phyloP scores from a whole-genome alignment of 805 yeast genomes.

The Suhomyces faveliae region DNA sequence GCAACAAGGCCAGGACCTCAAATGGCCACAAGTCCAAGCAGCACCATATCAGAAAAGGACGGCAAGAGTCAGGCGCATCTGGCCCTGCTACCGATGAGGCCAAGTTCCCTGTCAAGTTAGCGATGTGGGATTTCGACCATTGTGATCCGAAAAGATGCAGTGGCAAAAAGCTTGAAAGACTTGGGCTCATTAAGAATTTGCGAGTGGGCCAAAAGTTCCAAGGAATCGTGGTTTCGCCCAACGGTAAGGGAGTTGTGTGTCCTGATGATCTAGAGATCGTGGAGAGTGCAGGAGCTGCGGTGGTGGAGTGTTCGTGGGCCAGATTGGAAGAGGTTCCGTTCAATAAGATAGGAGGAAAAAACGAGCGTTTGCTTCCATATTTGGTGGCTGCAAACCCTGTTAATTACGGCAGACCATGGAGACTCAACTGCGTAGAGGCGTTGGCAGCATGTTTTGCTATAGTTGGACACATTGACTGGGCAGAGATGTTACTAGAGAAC shows the following conservation, averaged over 20 bases:
- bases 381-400: conserved; percentile 96
- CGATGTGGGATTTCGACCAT: conserved; percentile 99
- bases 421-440: conserved; percentile 94
- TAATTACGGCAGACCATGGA: conserved; percentile 95
- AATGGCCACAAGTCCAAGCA: conserved; percentile 59
- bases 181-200: conserved; percentile 76
- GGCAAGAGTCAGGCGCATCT: conserved; percentile 29
- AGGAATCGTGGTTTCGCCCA: conserved; percentile 91
- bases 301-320: conserved; percentile 99
- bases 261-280: conserved; percentile 81
- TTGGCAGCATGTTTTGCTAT: conserved; percentile 95
- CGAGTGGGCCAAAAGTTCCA: conserved; percentile 91
- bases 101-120: conserved; percentile 77
- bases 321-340: conserved; percentile 96
- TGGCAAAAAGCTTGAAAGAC: conserved; percentile 87
- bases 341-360: conserved; percentile 82
- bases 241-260: conserved; percentile 85
- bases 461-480: conserved; percentile 90
- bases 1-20: conserved; percentile 39
- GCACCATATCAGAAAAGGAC: conserved; percentile 43
- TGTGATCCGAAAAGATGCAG: conserved; percentile 98
- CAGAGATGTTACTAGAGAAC: conserved; percentile 66
- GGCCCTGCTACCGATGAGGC: conserved; percentile 18
- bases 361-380: conserved; percentile 86
- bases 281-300: conserved; percentile 86